Base-by-base conservation (phyloP, 225 moss, liverwort and hornwort genomes). In the Marchantia polymorpha region DNA sequence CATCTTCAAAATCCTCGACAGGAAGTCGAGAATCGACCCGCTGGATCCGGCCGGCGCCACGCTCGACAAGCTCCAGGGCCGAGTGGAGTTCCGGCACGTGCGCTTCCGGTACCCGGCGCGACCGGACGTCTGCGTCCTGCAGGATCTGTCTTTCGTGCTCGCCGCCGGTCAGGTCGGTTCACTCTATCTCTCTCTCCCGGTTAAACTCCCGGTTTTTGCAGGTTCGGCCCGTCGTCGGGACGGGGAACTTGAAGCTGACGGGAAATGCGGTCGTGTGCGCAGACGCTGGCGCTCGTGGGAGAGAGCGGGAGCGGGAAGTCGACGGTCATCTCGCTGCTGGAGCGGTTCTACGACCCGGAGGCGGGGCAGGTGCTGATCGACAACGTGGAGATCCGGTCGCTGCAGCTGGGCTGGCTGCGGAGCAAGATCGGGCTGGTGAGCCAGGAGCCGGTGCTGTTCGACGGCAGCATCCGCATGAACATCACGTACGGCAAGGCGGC, bases 361-460 rank as follows among this genome's bases (percentile, higher is more conserved):
- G 74, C 79, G 8, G 87, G 87, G 10, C 56, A 47, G 0, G 47
- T 87, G 47, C 52, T 80, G 1, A 82, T 87, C 61, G 87, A 87
- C 10, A 76, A 73, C 23, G 64, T 64, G 48, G 82, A 87, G 22
- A 64, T 87, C 0, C 56, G 59, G 52, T 69, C 50, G 0, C 82
- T 84, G 51, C 56, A 87, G 53, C 20, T 87, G 72, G 82, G 78
- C 49, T 82, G 81, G 10, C 10, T 87, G 8, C 82, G 87, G 2
- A 64, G 58, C 0, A 82, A 82, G 56, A 82, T 84, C 12, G 87
- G 81, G 29, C 79, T 87, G 56, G 87, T 87, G 27, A 61, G 61
- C 16, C 87, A 87, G 72, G 87, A 87, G 64, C 87, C 87, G 1
- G 77, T 78, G 30, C 87, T 87, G 27, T 87, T 80, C 75, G 61